A percentile compares a stretch with the other conserved stretches of the same genome.
Conservation (phyloP, 257 asterid species). For the Nyctanthes arbortristis region DNA sequence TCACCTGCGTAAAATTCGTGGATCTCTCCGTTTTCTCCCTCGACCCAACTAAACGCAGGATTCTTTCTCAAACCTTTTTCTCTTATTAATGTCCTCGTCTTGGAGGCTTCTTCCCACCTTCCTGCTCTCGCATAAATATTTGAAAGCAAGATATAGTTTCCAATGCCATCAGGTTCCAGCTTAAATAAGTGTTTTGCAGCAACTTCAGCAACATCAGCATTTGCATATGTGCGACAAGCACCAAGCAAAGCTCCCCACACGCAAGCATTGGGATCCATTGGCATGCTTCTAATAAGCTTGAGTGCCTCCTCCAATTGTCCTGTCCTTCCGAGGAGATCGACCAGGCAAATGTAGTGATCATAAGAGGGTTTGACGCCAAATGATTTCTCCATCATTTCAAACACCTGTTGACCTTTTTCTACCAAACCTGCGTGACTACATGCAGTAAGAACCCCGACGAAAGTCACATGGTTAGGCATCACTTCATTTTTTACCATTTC, state of each 20-base stretch:
- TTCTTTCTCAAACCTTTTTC: conserved; percentile 52
- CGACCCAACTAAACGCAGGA: conserved; percentile 75
- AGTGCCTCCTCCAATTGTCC: conserved; percentile 67
- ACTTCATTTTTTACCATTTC: conserved; percentile 63
- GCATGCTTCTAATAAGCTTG: conserved; percentile 52
- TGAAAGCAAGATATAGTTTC: conserved; percentile 73
- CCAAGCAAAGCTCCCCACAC: conserved; percentile 93
- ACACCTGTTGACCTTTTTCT: conserved; percentile 50
- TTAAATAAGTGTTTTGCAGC: conserved; percentile 60
- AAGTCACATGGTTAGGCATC: conserved; percentile 71
- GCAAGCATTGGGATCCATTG: conserved; percentile 61
- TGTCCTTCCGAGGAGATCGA: conserved; percentile 67
- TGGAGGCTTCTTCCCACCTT: conserved; percentile 69
- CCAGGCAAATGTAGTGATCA: conserved; percentile 74
- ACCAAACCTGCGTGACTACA: conserved; percentile 80
- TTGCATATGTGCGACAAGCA: conserved; percentile 54
- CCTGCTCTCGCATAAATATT: conserved; percentile 67
- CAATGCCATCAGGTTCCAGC: conserved; percentile 68
- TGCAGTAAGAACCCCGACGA: conserved; percentile 72
- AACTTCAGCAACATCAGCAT: conserved; percentile 72
- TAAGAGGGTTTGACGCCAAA: conserved; percentile 45
- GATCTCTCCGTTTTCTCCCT: conserved; percentile 65
- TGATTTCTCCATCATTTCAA: conserved; percentile 55
- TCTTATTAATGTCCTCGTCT: conserved; percentile 51
- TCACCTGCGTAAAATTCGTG: conserved; percentile 78